A percentile compares a stretch with the other conserved stretches of the same genome.
These are phyloP conservation scores for Kwoniella botswanensis DNA, from an alignment of 768 basidiomycete species.

Conservation along the genomic window DNA sequence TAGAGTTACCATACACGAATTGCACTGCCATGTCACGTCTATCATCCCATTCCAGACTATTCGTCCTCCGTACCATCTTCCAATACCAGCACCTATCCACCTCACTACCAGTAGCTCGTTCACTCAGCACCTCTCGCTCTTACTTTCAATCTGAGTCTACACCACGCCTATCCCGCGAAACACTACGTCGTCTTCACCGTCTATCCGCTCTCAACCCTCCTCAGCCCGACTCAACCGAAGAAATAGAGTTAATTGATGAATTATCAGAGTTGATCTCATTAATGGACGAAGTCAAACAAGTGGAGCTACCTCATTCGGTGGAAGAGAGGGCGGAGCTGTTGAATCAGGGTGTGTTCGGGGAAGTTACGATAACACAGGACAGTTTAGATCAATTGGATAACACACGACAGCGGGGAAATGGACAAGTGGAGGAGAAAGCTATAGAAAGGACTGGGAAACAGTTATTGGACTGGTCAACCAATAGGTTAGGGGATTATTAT, in stretches of 20 bases:
- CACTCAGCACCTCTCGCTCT: background rate
- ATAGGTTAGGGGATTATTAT: slow-evolving; percentile 45
- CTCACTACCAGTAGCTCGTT: background rate
- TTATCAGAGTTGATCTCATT: slow-evolving; percentile 36
- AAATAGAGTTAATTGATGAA: slow-evolving; percentile 31
- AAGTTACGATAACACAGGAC: slow-evolving; percentile 31
- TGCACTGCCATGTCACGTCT: background rate
- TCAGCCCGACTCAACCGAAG: slow-evolving; percentile 29
- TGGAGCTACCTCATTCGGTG: slow-evolving; percentile 29
- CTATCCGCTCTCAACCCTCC: slow-evolving; percentile 49
- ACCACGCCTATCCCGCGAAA: slow-evolving; percentile 14
- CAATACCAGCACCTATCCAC: background rate
- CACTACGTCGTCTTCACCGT: slow-evolving; percentile 36
- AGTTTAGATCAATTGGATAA: slow-evolving; percentile 16
- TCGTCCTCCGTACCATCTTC: slow-evolving; percentile 6
- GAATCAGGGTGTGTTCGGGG: slow-evolving; percentile 28
- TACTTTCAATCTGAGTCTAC: background rate
- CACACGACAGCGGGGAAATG: background rate
- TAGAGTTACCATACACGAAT: too few species aligned
- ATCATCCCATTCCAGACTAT: background rate
- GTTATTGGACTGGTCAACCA: slow-evolving; percentile 44
- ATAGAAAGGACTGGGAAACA: slow-evolving; percentile 25
- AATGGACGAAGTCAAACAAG: slow-evolving; percentile 46
- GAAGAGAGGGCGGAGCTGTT: slow-evolving; percentile 28
- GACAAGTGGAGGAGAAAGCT: background rate